A percentile compares a stretch with the other conserved stretches of the same genome.
phyloP scores from a whole-genome alignment of 257 asterid species.

The Solanum chmielewskii region DNA sequence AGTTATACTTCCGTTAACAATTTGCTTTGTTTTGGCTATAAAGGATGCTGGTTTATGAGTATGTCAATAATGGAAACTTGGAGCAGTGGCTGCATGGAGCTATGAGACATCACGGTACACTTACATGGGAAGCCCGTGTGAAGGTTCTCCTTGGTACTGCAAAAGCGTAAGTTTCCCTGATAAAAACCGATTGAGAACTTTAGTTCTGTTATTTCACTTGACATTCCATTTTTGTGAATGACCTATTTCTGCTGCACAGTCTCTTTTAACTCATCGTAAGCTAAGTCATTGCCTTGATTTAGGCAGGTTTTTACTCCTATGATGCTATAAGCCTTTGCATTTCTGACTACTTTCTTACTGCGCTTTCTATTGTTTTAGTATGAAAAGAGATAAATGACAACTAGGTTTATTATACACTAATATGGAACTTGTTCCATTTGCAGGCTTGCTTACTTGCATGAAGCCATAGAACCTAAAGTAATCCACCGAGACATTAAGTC shows the following conservation, averaged over 20 bases:
- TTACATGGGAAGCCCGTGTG: slow-evolving; percentile 95
- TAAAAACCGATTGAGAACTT: neutral
- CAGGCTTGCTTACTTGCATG: slow-evolving; percentile 96
- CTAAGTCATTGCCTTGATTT: neutral
- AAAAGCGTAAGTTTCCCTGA: slow-evolving; percentile 65
- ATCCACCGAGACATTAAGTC: slow-evolving; percentile 96
- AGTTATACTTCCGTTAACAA: neutral
- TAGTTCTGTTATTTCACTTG: neutral
- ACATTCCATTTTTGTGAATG: neutral
- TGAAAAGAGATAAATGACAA: neutral
- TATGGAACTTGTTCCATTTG: slow-evolving; percentile 1
- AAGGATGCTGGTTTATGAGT: slow-evolving; percentile 95
- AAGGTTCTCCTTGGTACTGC: slow-evolving; percentile 95
- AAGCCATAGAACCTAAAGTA: slow-evolving; percentile 95
- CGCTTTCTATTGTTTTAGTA: neutral
- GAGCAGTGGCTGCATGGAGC: slow-evolving; percentile 99
- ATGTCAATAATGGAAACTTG: slow-evolving; percentile 85
- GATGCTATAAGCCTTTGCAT: neutral
- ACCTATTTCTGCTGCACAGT: neutral
- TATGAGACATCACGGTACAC: slow-evolving; percentile 69
- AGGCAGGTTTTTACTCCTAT: neutral
- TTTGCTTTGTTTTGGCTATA: neutral
- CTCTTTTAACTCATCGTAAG: neutral
- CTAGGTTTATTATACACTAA: neutral
- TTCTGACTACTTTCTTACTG: neutral